These are phyloP conservation scores for Penicillium aurantiogriseum DNA, from an alignment of 2,329 filamentous ascomycete species.

Conservation along the genomic window DNA sequence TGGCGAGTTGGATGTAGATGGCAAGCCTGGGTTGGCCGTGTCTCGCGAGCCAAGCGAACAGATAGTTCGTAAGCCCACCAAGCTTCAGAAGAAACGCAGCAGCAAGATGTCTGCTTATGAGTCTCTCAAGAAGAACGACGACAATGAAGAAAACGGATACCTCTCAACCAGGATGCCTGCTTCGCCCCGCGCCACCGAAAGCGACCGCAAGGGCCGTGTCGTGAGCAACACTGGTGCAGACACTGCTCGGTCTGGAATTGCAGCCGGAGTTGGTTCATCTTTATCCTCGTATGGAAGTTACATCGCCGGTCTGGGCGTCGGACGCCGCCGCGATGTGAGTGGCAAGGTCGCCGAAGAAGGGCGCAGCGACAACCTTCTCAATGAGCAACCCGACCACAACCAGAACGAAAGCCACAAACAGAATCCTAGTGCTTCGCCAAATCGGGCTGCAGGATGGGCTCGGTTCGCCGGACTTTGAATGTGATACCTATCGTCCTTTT, in stretches of 20 bases:
- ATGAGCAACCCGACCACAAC: constrained; percentile 12
- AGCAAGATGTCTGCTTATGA: constrained; percentile 37
- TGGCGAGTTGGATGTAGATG: constrained; percentile 36
- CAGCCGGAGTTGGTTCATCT: constrained; percentile 30
- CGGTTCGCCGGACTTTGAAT: constrained; percentile 41
- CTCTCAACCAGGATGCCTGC: constrained; percentile 3
- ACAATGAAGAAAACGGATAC: constrained; percentile 23
- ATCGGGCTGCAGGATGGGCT: constrained; percentile 47
- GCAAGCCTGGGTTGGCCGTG: constrained; percentile 20
- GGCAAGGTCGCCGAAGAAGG: constrained; percentile 50
- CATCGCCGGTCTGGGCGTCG: constrained; percentile 45
- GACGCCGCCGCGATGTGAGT: constrained; percentile 48
- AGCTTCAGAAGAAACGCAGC: constrained; percentile 33
- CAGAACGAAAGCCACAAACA: constrained; percentile 13
- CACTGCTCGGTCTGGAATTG: constrained; percentile 23
- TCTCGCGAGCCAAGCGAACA: constrained; percentile 26
- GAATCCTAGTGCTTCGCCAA: constrained; percentile 18
- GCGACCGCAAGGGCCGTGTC: constrained; percentile 45
- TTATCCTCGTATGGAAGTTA: constrained; percentile 44
- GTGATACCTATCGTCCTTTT: constrained; percentile 4
- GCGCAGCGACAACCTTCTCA: constrained; percentile 30
- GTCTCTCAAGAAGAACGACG: constrained; percentile 33
- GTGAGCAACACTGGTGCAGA: constrained; percentile 46
- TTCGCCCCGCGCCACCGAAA: constrained; percentile 22
- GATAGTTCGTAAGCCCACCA: constrained; percentile 28